Evolutionary conservation across 2,329 filamentous ascomycete species (phyloP), one percentile per base, ranked within the genome.

Genomic region (Capronia americana): DNA sequence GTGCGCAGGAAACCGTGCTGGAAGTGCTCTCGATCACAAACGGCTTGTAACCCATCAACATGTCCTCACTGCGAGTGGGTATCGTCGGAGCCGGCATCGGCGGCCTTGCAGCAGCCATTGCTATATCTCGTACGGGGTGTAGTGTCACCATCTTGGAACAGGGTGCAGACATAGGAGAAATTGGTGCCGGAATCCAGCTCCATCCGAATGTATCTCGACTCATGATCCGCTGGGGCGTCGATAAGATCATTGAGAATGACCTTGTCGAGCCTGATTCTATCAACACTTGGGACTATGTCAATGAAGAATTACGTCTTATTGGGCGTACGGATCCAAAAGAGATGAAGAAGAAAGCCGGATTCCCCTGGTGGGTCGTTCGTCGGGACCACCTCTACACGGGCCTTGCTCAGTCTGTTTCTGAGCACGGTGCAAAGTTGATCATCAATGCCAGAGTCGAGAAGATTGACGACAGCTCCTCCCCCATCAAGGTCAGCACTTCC

Each of bases 381-480:
- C 74, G 81, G 6, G 80, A 81, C 10, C 79, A 84, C 71, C 75
- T 84, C 4, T 82, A 84, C 64, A 74, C 76, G 10, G 79, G 80
- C n/a, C 73, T 83, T 1, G 76, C 78, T 12, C 72, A 78, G 30
- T 74, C 80, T 4, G 80, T 80, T 2, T 67, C 74, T 24, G 69
- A 75, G 20, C 72, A 77, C 12, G 82, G 81, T 1, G 79, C 77
- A 0, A 70, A 72, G 8, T 72, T 83, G 24, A 61, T 78, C 32
- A 77, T 81, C 10, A 66, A 74, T 28, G 76, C 77, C 20, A 74
- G 77, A 51, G 79, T 83, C 2, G 80, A 82, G 61, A 77, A 80
- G 66, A 76, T 79, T 54, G 72, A 59, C 7, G 57, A 60, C 5
- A 38, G 24, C n/a, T 51, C 57, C 2, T 20, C 41, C 41, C 57